phyloP scores from a whole-genome alignment of 257 asterid species.

The Capsicum rhomboideum region DNA sequence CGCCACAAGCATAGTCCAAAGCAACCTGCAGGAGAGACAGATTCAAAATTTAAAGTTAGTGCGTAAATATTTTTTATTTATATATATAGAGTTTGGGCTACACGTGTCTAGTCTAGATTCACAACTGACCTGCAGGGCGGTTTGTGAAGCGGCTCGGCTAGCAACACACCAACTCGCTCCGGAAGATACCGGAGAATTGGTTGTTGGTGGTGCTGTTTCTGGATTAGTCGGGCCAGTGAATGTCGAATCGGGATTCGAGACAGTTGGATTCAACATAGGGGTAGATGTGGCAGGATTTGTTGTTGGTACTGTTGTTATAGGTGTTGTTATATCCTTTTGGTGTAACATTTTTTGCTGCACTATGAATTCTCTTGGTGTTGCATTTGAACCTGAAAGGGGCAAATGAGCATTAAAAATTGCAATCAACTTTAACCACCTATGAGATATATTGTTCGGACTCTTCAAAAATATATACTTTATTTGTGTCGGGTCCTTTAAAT shows the following conservation, averaged over 20 bases:
- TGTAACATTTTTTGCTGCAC: background rate
- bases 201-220: slow-evolving; percentile 15
- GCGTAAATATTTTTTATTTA: no score
- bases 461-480: no score
- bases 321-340: slow-evolving; percentile 47
- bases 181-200: no score
- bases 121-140: slow-evolving; percentile 4
- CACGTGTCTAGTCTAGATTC: background rate
- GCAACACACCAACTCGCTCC: slow-evolving; percentile 71
- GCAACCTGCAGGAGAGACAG: slow-evolving; percentile 32
- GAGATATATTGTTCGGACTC: no score
- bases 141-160: slow-evolving; percentile 39
- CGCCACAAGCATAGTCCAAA: slow-evolving; percentile 65
- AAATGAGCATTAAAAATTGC: background rate
- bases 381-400: slow-evolving; percentile 4
- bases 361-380: slow-evolving; percentile 1
- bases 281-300: slow-evolving; percentile 26
- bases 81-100: no score
- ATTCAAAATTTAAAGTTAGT: background rate
- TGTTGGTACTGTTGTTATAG: slow-evolving; percentile 54
- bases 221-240: slow-evolving; percentile 37
- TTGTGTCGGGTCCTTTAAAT: no score
- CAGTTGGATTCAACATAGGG: slow-evolving; percentile 36
- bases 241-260: slow-evolving; percentile 37
- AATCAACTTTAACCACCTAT: no score